phyloP scores from a whole-genome alignment of 2,329 filamentous ascomycete species.

The Epichloe gansuensis region DNA sequence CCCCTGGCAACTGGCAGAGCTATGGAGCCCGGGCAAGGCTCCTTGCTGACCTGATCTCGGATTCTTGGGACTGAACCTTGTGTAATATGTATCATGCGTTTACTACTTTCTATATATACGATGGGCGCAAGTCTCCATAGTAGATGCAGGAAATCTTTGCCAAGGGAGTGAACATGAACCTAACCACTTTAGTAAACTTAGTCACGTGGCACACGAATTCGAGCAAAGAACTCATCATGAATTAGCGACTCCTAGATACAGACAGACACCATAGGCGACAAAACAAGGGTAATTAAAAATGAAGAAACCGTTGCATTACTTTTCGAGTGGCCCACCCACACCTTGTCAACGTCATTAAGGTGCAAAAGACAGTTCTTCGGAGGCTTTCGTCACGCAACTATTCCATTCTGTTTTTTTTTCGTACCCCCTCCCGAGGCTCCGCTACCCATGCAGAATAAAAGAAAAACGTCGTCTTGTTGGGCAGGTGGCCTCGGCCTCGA shows the following conservation, averaged over 20 bases:
- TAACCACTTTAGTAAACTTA: not conserved
- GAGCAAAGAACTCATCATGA: slow-evolving; percentile 15
- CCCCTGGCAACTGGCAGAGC: too few species aligned
- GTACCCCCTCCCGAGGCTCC: slow-evolving; percentile 15
- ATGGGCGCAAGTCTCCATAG: too few species aligned
- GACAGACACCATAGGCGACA: slow-evolving; percentile 18
- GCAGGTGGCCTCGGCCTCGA: slow-evolving; percentile 8
- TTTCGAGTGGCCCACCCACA: slow-evolving; percentile 26
- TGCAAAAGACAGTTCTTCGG: slow-evolving; percentile 18
- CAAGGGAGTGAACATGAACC: too few species aligned
- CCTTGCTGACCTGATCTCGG: too few species aligned
- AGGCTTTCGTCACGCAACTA: slow-evolving; percentile 23
- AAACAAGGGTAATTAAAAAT: slow-evolving; percentile 17
- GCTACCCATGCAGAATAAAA: slow-evolving; percentile 10
- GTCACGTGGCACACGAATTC: not conserved
- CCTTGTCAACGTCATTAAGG: slow-evolving; percentile 20
- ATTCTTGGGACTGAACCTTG: too few species aligned
- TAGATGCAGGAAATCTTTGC: too few species aligned
- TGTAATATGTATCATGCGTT: too few species aligned
- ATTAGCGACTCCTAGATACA: slow-evolving; percentile 25
- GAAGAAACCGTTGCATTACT: slow-evolving; percentile 29
- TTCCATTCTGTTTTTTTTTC: slow-evolving; percentile 17
- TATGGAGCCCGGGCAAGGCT: too few species aligned
- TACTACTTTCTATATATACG: too few species aligned
- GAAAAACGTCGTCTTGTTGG: not conserved